Evolutionary conservation across 495 filamentous ascomycete genomes (phyloP), one percentile per base, ranked within the genome.

Genomic region (Penicillium cosmopolitanum): DNA sequence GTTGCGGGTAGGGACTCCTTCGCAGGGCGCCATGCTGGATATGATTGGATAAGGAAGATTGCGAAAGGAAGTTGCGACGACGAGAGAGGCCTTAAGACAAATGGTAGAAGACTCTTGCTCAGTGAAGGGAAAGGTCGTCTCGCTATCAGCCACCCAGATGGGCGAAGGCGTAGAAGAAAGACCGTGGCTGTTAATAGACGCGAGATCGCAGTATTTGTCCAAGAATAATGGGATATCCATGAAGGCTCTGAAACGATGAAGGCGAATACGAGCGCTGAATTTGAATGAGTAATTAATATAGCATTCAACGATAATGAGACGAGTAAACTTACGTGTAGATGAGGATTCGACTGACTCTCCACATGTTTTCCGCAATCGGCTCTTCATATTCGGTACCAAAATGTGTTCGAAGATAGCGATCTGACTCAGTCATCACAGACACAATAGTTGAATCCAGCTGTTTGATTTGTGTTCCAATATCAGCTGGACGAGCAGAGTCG

Each of bases 231-330:
- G 80, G 6, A 78, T 65, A 53, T 84, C 79, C 51, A 73, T 73
- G 57, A 84, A 84, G 34, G 80, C 80, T 55, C 70, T 70, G 64
- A 80, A 84, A 7, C 80, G 79, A 46, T 84, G 80, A 6, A 82
- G 58, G 43, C 78, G 80, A 38, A 79, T 79, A 54, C 78, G 69
- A 50, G 80, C 77, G 69, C 79, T 83, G 36, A 21, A 43, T 50
- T 21, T 16, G 44, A 5, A 21, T 51, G 15, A 38, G 21, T 19
- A 44, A 9, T 21, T 6, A 31, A 31, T 5, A 28, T 28, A 7
- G 6, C 1, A 31, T 31, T 23, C 23, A 36, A 36, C 13, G 36
- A 38, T 1, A 13, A 38, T n/a, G 12, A 38, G 36, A n/a, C 10
- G 4, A 38, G 36, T 38, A 0, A 9, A 28, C 60, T 66, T 34